Percentiles rank a stretch among this genome's conserved stretches.
Evolutionary conservation across 352 stramenopile genomes (phyloP).

Genomic region (Phytophthora fragariae): DNA sequence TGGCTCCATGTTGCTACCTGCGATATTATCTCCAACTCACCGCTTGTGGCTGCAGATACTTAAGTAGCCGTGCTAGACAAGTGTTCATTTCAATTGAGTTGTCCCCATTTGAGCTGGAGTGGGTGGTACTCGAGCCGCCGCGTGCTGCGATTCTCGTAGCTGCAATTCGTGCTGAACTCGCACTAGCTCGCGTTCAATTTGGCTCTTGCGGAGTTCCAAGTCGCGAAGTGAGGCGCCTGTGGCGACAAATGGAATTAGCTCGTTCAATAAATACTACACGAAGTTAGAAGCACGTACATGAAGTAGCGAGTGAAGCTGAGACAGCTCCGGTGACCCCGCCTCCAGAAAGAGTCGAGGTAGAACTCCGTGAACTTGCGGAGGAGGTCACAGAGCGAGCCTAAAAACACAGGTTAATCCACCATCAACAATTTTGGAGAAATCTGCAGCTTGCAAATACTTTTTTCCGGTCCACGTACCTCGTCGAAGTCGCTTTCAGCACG

Average conservation of each 20-base stretch:
- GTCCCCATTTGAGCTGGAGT: background rate
- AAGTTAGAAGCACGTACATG: conserved; percentile 34
- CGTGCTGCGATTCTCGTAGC: conserved; percentile 31
- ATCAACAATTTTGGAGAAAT: background rate
- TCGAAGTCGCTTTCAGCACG: conserved; percentile 14
- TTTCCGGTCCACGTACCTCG: conserved; percentile 2
- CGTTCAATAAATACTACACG: background rate
- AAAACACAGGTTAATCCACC: background rate
- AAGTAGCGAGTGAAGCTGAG: conserved; percentile 45
- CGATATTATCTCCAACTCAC: too few species aligned
- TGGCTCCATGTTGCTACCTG: too few species aligned
- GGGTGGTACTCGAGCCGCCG: background rate
- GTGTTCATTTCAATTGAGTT: background rate
- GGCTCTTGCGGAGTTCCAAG: conserved; percentile 61
- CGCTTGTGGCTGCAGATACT: too few species aligned
- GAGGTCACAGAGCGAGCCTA: conserved; percentile 20
- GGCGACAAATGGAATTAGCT: background rate
- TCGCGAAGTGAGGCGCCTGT: conserved; percentile 60
- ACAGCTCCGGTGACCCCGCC: background rate
- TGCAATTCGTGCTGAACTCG: conserved; percentile 55
- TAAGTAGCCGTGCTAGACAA: background rate
- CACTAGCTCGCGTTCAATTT: conserved; percentile 63
- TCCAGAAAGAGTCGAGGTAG: conserved; percentile 8
- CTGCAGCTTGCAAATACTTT: background rate
- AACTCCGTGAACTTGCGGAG: conserved; percentile 19